Percentiles rank a stretch among this genome's conserved stretches.
These are phyloP conservation scores for Pelagophyceae sp. DNA, from an alignment of 352 stramenopile species.

Conservation along the genomic window DNA sequence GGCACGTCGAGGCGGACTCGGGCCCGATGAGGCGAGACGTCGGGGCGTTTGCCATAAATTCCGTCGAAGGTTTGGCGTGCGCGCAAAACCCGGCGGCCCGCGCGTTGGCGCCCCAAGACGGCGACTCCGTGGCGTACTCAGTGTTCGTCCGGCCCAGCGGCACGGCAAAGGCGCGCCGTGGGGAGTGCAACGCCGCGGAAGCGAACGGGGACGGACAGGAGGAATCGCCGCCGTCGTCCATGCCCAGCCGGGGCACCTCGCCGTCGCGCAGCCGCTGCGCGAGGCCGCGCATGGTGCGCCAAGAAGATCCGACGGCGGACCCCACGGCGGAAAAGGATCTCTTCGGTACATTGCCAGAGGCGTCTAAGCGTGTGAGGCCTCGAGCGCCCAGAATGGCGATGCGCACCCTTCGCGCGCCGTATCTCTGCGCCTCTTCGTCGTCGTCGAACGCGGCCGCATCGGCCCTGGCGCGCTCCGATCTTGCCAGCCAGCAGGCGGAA, in stretches of 20 bases:
- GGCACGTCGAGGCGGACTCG: not conserved
- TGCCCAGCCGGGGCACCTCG: not conserved
- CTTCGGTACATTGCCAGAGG: too few species aligned
- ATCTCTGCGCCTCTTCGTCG: not conserved
- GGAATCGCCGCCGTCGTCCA: not conserved
- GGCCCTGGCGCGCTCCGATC: not conserved
- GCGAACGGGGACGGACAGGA: not conserved
- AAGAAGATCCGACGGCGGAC: not conserved
- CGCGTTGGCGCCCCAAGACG: slow-evolving; percentile 1
- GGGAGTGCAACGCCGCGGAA: not conserved
- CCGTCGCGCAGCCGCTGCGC: not conserved
- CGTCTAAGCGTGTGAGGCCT: not conserved
- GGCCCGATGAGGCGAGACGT: not conserved
- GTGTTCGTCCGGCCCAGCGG: slow-evolving; percentile 11
- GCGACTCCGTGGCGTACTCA: slow-evolving; percentile 8
- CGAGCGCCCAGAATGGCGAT: not conserved
- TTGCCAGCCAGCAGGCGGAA: not conserved
- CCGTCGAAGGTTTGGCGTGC: not conserved
- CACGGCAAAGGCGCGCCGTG: not conserved
- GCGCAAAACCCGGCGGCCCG: not conserved
- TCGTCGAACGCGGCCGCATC: not conserved
- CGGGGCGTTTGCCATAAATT: not conserved
- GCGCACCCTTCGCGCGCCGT: slow-evolving; percentile 1
- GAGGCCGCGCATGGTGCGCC: not conserved
- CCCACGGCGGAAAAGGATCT: too few species aligned